Evolutionary conservation across 768 basidiomycete species (phyloP).

Genomic region (Xerocomus potaroensis): DNA sequence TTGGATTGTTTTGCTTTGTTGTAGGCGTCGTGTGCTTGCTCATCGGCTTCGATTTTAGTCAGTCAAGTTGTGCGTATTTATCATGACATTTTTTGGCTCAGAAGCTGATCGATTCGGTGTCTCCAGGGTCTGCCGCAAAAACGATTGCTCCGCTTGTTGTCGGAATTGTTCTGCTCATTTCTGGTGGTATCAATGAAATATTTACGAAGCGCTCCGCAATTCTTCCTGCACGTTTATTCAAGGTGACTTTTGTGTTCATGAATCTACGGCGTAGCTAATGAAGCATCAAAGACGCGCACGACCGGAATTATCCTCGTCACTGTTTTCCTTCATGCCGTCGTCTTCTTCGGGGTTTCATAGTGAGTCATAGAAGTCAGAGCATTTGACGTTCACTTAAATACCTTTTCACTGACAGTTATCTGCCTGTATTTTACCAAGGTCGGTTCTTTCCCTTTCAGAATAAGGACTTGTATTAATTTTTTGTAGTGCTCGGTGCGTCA

Average conservation of each 20-base stretch:
- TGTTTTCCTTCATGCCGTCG: constrained; percentile 58
- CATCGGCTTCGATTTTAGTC: constrained; percentile 69
- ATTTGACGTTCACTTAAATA: neutral
- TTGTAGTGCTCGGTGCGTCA: constrained; percentile 58
- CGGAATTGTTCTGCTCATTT: constrained; percentile 50
- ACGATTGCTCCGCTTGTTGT: constrained; percentile 62
- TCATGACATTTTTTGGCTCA: neutral
- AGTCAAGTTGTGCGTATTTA: constrained; percentile 53
- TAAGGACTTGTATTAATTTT: no score
- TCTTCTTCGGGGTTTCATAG: constrained; percentile 49
- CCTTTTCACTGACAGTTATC: constrained; percentile 36
- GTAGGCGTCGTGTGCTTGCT: constrained; percentile 63
- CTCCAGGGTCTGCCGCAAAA: constrained; percentile 50
- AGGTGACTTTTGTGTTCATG: constrained; percentile 33
- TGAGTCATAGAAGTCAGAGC: constrained; percentile 7
- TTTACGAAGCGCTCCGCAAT: constrained; percentile 65
- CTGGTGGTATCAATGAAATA: constrained; percentile 53
- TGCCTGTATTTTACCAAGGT: constrained; percentile 73
- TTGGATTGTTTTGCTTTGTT: constrained; percentile 61
- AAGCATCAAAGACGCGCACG: constrained; percentile 57
- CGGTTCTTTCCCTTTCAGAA: no score
- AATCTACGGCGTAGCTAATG: neutral
- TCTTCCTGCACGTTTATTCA: constrained; percentile 71
- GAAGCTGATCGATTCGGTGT: neutral
- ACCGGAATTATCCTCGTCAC: constrained; percentile 56